phyloP scores from a whole-genome alignment of 331 rosid genomes.

The Telfairia occidentalis region DNA sequence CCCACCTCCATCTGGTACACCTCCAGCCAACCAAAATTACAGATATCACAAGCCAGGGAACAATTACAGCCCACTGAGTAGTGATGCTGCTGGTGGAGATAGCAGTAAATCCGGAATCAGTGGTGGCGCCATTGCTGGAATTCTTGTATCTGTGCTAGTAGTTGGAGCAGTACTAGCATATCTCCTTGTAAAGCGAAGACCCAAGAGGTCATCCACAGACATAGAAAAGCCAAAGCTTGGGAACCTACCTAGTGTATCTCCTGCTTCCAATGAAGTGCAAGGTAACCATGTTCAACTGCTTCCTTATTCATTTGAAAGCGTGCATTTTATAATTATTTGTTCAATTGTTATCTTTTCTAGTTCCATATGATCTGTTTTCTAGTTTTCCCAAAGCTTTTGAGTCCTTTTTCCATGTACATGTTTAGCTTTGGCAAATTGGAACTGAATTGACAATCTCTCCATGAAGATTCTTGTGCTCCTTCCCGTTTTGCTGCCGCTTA shows the following conservation, averaged over 20 bases:
- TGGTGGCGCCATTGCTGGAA: slow-evolving; percentile 88
- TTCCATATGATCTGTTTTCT: background rate
- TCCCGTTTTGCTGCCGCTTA: background rate
- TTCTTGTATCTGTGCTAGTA: slow-evolving; percentile 70
- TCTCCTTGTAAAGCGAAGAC: slow-evolving; percentile 62
- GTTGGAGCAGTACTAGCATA: slow-evolving; percentile 68
- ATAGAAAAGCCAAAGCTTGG: slow-evolving; percentile 66
- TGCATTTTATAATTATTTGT: background rate
- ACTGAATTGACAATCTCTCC: background rate
- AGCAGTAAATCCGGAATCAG: slow-evolving; percentile 72
- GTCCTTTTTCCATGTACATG: background rate
- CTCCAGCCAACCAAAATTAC: slow-evolving; percentile 34
- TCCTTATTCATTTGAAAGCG: background rate
- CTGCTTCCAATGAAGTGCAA: slow-evolving; percentile 40
- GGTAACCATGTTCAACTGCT: slow-evolving; percentile 29
- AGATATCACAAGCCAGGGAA: slow-evolving; percentile 43
- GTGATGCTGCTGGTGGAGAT: slow-evolving; percentile 28
- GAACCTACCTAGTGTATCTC: slow-evolving; percentile 54
- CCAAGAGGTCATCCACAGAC: slow-evolving; percentile 48
- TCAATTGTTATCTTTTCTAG: background rate
- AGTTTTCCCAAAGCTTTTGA: background rate
- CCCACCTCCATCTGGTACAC: slow-evolving; percentile 96
- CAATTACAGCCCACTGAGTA: slow-evolving; percentile 31
- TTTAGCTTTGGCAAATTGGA: background rate
- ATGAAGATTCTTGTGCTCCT: background rate